phyloP scores from a whole-genome alignment of 257 asterid genomes.

The Catharanthus roseus region DNA sequence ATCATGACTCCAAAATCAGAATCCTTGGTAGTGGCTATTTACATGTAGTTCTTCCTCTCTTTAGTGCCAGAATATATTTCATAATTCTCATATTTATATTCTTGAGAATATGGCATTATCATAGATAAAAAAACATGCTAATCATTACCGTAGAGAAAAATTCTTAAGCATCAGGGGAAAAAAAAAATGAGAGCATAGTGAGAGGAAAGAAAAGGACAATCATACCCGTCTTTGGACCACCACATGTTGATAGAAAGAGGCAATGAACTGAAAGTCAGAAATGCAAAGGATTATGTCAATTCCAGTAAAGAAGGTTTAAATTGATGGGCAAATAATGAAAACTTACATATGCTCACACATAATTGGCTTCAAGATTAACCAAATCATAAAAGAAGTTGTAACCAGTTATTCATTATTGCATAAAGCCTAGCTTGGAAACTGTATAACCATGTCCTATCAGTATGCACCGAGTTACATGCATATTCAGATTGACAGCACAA shows the following conservation, averaged over 20 bases:
- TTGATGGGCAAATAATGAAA: not conserved
- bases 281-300: slow-evolving; percentile 12
- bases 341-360: not conserved
- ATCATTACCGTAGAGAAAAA: not conserved
- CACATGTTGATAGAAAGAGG: slow-evolving; percentile 93
- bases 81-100: not conserved
- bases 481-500: not conserved
- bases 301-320: slow-evolving; percentile 6
- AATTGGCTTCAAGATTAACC: not conserved
- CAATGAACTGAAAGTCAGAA: slow-evolving; percentile 65
- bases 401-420: not conserved
- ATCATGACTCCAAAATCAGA: not conserved
- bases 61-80: not conserved
- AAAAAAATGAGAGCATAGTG: not conserved
- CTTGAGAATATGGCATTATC: not conserved
- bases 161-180: not conserved
- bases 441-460: not conserved
- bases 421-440: not conserved
- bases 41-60: not conserved
- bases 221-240: slow-evolving; percentile 91
- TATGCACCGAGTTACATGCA: not conserved
- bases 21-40: not conserved
- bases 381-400: not conserved
- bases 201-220: slow-evolving; percentile 11
- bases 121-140: not conserved